Evolutionary conservation across 352 stramenopile genomes (phyloP).

Genomic region (Phytophthora palmivora): DNA sequence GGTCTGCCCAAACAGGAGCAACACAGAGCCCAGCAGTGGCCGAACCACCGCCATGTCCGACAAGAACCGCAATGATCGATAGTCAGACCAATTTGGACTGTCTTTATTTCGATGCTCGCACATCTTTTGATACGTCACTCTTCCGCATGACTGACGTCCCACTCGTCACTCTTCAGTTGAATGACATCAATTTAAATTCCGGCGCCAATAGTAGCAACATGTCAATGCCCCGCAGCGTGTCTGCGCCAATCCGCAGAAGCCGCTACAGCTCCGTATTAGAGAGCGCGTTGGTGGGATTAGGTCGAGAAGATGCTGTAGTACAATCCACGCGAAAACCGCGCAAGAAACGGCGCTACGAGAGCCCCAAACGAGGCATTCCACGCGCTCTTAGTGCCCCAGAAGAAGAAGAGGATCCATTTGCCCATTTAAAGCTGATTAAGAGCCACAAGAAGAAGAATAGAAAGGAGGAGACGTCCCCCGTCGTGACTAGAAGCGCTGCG

Average conservation of each 20-base stretch:
- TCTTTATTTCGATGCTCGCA: slow-evolving; percentile 9
- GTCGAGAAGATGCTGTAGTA: slow-evolving; percentile 38
- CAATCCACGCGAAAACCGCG: slow-evolving; percentile 34
- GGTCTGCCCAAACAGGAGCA: slow-evolving; percentile 23
- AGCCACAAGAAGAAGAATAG: slow-evolving; percentile 18
- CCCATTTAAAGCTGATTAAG: slow-evolving; percentile 21
- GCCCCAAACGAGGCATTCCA: slow-evolving; percentile 6
- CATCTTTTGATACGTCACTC: too few relatives aligned
- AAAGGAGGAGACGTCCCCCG: slow-evolving; percentile 6
- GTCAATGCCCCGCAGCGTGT: slow-evolving; percentile 17
- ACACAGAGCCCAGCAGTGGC: slow-evolving; percentile 31
- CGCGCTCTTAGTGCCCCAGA: slow-evolving; percentile 12
- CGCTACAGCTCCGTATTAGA: slow-evolving; percentile 44
- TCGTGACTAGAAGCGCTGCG: slow-evolving; percentile 14
- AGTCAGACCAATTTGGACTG: slow-evolving; percentile 18
- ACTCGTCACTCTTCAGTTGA: too few relatives aligned
- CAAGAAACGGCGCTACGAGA: slow-evolving; percentile 25
- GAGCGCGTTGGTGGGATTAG: slow-evolving; percentile 38
- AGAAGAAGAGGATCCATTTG: slow-evolving; percentile 39
- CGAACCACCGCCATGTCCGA: slow-evolving; percentile 17
- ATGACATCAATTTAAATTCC: slow-evolving; percentile 9
- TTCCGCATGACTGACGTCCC: too few relatives aligned
- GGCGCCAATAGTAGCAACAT: too few relatives aligned
- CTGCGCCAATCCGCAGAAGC: slow-evolving; percentile 23
- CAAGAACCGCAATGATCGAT: slow-evolving; percentile 7